These are phyloP conservation scores for Rhizopogon sp. DNA, from an alignment of 768 basidiomycete species.

Conservation along the genomic window DNA sequence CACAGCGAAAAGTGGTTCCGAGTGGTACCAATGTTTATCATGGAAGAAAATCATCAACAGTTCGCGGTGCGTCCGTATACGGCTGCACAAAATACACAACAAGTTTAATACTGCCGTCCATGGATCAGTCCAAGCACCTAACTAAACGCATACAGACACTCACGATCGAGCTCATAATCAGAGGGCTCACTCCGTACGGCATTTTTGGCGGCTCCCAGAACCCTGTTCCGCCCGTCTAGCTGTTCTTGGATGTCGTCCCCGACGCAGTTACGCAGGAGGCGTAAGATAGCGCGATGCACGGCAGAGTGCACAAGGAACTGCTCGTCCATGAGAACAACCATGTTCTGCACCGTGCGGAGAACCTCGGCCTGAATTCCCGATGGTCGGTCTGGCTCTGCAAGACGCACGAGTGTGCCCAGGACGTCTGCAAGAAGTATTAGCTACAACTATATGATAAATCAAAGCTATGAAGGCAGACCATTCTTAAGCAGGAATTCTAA, in stretches of 20 bases:
- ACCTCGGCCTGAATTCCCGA: constrained; percentile 91
- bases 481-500: constrained; percentile 90
- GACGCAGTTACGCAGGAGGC: constrained; percentile 80
- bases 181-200: constrained; percentile 67
- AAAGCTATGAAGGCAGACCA: constrained; percentile 37
- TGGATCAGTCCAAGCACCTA: constrained; percentile 4
- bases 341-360: constrained; percentile 79
- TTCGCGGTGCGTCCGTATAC: constrained; percentile 84
- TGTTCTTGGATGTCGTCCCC: constrained; percentile 92
- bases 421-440: constrained; percentile 49
- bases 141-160: constrained; percentile 25
- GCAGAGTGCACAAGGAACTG: constrained; percentile 90
- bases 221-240: constrained; percentile 66
- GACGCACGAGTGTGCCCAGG: constrained; percentile 75
- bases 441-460: background rate
- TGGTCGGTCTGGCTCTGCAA: constrained; percentile 82
- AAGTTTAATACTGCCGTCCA: constrained; percentile 72
- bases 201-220: constrained; percentile 83
- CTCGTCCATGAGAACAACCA: constrained; percentile 89
- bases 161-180: constrained; percentile 85
- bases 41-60: constrained; percentile 97
- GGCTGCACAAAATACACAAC: constrained; percentile 87
- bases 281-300: constrained; percentile 82
- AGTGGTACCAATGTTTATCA: constrained; percentile 83
- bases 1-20: constrained; percentile 68